Percentiles rank a stretch among this genome's conserved stretches.
Conservation (phyloP, 2,329 filamentous ascomycete species). For the Cercospora sesami region DNA sequence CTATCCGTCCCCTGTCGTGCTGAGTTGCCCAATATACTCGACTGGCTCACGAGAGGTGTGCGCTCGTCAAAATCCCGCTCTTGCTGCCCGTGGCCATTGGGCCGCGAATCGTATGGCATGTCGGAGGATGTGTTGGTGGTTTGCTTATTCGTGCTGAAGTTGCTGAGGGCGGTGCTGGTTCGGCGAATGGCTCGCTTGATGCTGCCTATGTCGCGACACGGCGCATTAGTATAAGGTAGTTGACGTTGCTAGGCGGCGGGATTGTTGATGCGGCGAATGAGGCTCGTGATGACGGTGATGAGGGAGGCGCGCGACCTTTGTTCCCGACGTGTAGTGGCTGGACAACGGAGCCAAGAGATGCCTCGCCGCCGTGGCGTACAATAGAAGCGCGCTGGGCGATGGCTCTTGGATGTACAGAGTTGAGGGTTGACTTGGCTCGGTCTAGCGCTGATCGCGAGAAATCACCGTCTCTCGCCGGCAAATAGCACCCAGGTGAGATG, state of each 20-base stretch:
- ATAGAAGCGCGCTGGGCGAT: slow-evolving; percentile 2
- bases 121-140: slow-evolving; percentile 12
- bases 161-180: slow-evolving; percentile 26
- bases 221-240: slow-evolving; percentile 4
- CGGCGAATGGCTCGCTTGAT: slow-evolving; percentile 31
- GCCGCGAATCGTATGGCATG: slow-evolving; percentile 18
- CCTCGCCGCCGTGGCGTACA: slow-evolving; percentile 3
- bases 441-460: slow-evolving; percentile 11
- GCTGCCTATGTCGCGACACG: slow-evolving; percentile 5
- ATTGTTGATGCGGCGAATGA: slow-evolving; percentile 1
- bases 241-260: neutral
- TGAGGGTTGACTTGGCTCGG: neutral
- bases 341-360: slow-evolving; percentile 12
- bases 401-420: neutral
- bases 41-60: slow-evolving; percentile 32
- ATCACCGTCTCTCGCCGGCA: neutral
- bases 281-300: neutral
- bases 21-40: slow-evolving; percentile 24
- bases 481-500: neutral
- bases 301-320: neutral
- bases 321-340: slow-evolving; percentile 10
- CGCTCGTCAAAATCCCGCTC: slow-evolving; percentile 26
- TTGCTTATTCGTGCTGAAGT: slow-evolving; percentile 6
- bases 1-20: slow-evolving; percentile 14
- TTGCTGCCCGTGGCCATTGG: slow-evolving; percentile 24